These are phyloP conservation scores for Colletotrichum orchidophilum DNA, from an alignment of 2,329 filamentous ascomycete genomes.

Conservation along the genomic window DNA sequence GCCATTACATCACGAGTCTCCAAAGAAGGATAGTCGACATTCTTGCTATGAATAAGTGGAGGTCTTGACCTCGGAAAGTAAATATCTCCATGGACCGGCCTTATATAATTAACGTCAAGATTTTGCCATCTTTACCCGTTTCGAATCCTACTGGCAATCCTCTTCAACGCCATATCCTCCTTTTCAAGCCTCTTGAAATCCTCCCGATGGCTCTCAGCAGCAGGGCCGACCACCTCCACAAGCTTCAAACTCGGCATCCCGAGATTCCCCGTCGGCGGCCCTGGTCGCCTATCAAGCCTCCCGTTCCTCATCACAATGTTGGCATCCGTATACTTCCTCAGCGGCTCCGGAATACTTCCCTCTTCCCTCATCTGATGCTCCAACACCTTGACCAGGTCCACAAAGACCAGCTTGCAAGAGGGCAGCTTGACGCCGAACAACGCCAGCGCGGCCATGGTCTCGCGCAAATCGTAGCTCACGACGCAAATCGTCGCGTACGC, in stretches of 20 bases:
- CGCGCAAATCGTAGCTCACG: slow-evolving; percentile 5
- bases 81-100: too few species aligned
- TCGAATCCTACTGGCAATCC: background rate
- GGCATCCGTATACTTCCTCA: slow-evolving; percentile 7
- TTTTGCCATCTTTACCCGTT: background rate
- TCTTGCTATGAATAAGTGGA: too few species aligned
- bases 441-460: background rate
- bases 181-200: background rate
- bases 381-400: slow-evolving; percentile 3
- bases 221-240: slow-evolving; percentile 4
- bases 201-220: background rate
- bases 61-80: too few species aligned
- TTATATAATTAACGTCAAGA: background rate
- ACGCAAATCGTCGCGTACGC: background rate
- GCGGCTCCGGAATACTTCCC: background rate
- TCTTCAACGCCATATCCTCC: background rate
- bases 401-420: background rate
- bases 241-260: slow-evolving; percentile 1
- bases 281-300: background rate
- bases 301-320: slow-evolving; percentile 13
- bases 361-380: background rate
- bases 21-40: too few species aligned
- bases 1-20: too few species aligned
- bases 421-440: background rate
- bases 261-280: background rate